Conservation (phyloP, 2,329 filamentous ascomycete genomes). For the Clonostachys byssicola region DNA sequence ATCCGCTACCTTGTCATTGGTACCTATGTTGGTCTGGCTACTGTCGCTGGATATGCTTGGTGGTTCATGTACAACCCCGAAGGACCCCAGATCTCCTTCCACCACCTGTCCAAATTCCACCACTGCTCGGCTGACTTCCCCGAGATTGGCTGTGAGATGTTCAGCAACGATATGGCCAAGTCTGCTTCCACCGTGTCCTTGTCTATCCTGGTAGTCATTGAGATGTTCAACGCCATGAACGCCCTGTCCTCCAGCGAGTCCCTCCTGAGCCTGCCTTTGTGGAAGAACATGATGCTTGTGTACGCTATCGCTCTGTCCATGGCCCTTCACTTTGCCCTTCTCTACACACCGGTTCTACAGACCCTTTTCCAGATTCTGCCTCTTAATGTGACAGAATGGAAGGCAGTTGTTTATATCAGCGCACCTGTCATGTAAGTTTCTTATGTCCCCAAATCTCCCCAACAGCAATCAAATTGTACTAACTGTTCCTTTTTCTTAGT, state of each 20-base stretch:
- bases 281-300: constrained; percentile 98
- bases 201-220: constrained; percentile 90
- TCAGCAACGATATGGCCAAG: constrained; percentile 79
- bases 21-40: constrained; percentile 89
- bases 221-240: constrained; percentile 99
- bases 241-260: constrained; percentile 94
- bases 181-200: constrained; percentile 90
- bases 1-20: constrained; percentile 97
- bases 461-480: neutral
- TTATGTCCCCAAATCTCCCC: neutral
- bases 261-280: constrained; percentile 87
- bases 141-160: constrained; percentile 90
- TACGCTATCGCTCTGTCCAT: constrained; percentile 92
- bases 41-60: constrained; percentile 97
- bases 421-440: constrained; percentile 82
- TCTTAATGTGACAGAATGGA: constrained; percentile 83
- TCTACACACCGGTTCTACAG: constrained; percentile 90
- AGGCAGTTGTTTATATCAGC: constrained; percentile 84
- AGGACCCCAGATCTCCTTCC: constrained; percentile 88
- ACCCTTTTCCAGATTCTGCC: constrained; percentile 86
- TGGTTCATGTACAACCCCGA: constrained; percentile 97
- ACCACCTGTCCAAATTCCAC: constrained; percentile 89
- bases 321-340: constrained; percentile 87
- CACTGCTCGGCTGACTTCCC: constrained; percentile 82
- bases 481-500: constrained; percentile 29